A percentile compares a stretch with the other conserved stretches of the same genome.
Conservation (phyloP, 139 green algal genomes). For the Volvox reticuliferus region DNA sequence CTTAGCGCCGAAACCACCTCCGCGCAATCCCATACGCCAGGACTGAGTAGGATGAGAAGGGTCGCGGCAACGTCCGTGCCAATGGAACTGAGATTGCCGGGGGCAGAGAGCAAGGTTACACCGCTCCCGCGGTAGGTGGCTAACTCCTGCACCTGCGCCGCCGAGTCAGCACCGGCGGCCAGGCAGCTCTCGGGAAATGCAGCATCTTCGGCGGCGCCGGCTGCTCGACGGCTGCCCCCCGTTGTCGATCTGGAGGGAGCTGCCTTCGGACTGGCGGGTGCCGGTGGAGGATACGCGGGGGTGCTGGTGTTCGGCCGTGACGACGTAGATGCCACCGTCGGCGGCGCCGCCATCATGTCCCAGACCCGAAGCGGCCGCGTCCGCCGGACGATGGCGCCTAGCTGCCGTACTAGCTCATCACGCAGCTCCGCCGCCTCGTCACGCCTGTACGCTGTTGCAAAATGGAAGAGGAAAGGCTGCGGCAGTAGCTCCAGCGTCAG, state of each 20-base stretch:
- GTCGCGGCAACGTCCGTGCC: not conserved
- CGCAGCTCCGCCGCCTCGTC: not conserved
- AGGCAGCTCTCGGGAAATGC: not conserved
- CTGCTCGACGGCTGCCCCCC: not conserved
- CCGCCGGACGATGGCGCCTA: not conserved
- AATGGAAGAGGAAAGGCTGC: not conserved
- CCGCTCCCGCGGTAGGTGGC: not conserved
- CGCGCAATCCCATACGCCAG: not conserved
- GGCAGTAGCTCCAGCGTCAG: constrained; percentile 4
- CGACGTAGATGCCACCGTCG: not conserved
- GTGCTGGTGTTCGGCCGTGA: not conserved
- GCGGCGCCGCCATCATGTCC: not conserved
- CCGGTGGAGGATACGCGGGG: not conserved
- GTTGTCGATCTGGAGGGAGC: not conserved
- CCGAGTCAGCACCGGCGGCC: not conserved
- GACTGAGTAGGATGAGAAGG: not conserved
- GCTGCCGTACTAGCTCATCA: not conserved
- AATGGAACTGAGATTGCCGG: not conserved
- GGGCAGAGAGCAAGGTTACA: not conserved
- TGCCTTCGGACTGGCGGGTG: not conserved
- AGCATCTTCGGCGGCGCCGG: not conserved
- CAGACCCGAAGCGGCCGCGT: not conserved
- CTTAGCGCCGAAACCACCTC: not conserved
- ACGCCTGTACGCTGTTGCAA: not conserved
- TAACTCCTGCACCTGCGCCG: not conserved